Evolutionary conservation across 2,329 filamentous ascomycete genomes (phyloP).

Genomic region (Bipolaris zeicola): DNA sequence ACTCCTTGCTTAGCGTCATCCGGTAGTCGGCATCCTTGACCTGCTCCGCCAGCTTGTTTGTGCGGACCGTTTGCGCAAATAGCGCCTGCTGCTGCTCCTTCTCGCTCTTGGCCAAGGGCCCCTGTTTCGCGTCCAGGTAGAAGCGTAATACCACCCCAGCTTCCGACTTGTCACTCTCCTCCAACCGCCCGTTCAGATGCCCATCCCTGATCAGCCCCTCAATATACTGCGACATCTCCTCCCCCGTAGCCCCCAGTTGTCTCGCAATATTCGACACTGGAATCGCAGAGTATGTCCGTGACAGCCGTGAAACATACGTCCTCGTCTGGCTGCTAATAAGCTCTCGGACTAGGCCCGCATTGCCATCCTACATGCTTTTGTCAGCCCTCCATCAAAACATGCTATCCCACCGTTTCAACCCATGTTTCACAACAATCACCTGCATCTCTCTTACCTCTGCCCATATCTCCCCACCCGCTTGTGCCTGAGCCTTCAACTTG

Average conservation of each 20-base stretch:
- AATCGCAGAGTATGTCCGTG: conserved; percentile 71
- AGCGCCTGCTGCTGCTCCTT: conserved; percentile 53
- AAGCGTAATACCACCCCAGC: conserved; percentile 61
- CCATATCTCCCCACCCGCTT: conserved; percentile 66
- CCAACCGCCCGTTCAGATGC: conserved; percentile 58
- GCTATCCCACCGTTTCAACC: conserved; percentile 9
- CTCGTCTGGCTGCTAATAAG: conserved; percentile 73
- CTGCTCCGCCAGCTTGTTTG: conserved; percentile 57
- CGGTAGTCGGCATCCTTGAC: conserved; percentile 61
- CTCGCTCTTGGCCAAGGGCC: conserved; percentile 47
- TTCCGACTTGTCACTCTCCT: conserved; percentile 48
- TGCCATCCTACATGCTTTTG: conserved; percentile 64
- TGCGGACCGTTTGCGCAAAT: conserved; percentile 56
- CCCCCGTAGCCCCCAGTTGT: conserved; percentile 56
- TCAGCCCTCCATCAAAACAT: conserved; percentile 26
- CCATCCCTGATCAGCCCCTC: conserved; percentile 58
- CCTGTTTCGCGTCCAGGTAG: conserved; percentile 47
- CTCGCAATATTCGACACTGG: conserved; percentile 60
- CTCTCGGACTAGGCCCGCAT: conserved; percentile 71
- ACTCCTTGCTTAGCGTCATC: conserved; percentile 64
- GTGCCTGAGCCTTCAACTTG: conserved; percentile 68
- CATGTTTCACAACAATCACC: conserved; percentile 16
- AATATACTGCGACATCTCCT: conserved; percentile 60
- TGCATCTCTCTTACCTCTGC: conserved; percentile 52
- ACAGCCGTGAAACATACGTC: conserved; percentile 75